Conservation (phyloP, 306 rosid species). For the Lathyrus oleraceus region DNA sequence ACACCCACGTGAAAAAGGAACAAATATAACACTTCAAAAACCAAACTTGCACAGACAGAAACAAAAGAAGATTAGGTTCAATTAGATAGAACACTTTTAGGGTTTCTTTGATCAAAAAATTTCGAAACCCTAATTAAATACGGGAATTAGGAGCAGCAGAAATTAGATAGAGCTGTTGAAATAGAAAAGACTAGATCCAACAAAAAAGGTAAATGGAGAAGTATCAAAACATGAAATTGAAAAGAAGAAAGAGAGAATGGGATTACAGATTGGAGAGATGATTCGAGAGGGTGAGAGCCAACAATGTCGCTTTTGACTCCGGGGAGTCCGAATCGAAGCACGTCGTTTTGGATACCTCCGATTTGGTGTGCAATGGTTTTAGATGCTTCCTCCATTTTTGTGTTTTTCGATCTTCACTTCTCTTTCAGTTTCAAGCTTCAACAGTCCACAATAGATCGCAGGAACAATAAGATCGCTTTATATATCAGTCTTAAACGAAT, state of each 20-base stretch:
- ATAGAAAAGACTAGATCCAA: neutral
- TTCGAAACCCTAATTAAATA: constrained; percentile 34
- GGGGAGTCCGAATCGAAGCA: constrained; percentile 84
- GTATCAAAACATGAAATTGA: neutral
- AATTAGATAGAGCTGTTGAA: neutral
- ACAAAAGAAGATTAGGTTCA: neutral
- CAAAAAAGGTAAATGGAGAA: neutral
- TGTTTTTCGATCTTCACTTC: neutral
- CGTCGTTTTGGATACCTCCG: constrained; percentile 86
- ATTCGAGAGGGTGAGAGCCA: constrained; percentile 86
- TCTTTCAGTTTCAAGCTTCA: neutral
- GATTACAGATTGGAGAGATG: constrained; percentile 68
- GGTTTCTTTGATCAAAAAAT: neutral
- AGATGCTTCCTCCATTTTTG: constrained; percentile 55
- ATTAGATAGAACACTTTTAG: neutral
- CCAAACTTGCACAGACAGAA: neutral
- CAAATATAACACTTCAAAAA: neutral
- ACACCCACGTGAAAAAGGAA: neutral
- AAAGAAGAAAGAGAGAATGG: constrained; percentile 17
- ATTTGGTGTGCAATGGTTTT: constrained; percentile 81
- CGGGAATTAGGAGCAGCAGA: neutral
- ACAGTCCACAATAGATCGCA: neutral
- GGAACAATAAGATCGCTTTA: neutral
- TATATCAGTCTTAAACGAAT: neutral
- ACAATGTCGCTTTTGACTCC: constrained; percentile 85